Evolutionary conservation across 805 yeast genomes (phyloP).

Genomic region (Candida ovalis): DNA sequence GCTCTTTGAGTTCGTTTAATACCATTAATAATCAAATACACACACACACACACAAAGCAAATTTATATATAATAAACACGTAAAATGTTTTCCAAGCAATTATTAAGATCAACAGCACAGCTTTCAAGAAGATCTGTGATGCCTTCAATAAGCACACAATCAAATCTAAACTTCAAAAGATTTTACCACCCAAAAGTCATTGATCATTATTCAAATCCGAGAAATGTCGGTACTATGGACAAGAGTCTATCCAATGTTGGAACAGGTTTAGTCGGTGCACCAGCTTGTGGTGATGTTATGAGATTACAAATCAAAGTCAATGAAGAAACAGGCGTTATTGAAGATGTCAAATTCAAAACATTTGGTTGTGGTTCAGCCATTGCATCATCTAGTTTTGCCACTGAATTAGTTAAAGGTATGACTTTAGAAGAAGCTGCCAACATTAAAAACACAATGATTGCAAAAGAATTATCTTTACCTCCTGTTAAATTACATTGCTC

Average conservation of each 20-base stretch:
- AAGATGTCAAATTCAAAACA: constrained; percentile 95
- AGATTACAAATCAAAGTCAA: constrained; percentile 91
- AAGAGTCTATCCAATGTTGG: constrained; percentile 77
- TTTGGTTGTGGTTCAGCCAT: constrained; percentile 99
- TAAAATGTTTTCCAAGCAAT: constrained; percentile 20
- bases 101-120: constrained; percentile 11
- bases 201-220: constrained; percentile 94
- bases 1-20: too few relatives aligned
- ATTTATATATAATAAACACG: background rate
- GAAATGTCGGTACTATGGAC: constrained; percentile 93
- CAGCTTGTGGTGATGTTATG: constrained; percentile 99
- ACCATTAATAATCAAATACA: too few relatives aligned
- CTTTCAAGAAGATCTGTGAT: constrained; percentile 1
- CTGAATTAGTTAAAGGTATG: constrained; percentile 94
- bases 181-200: constrained; percentile 89
- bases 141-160: background rate
- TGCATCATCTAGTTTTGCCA: constrained; percentile 92
- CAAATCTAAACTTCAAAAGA: constrained; percentile 20
- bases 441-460: constrained; percentile 91
- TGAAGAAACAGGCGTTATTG: constrained; percentile 84
- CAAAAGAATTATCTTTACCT: constrained; percentile 90
- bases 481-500: constrained; percentile 98
- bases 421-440: constrained; percentile 88
- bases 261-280: constrained; percentile 97
- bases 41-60: background rate